phyloP scores from a whole-genome alignment of 805 yeast genomes.

The Wickerhamomyces chaumierensis region DNA sequence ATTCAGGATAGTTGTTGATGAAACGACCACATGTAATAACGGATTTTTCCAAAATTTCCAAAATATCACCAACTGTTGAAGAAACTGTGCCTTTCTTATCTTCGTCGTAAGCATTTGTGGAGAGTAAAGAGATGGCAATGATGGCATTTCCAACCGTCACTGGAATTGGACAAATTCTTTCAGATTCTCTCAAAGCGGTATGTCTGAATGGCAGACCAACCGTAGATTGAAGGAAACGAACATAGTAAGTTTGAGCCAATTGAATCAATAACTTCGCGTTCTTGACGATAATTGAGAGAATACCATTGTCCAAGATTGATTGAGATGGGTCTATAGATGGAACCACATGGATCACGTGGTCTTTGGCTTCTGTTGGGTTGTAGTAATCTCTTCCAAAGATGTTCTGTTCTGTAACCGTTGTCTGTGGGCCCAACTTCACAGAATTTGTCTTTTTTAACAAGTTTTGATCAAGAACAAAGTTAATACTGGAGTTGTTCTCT shows the following conservation, averaged over 20 bases:
- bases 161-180: constrained; percentile 48
- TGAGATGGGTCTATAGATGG: constrained; percentile 4
- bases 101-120: constrained; percentile 51
- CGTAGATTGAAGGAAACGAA: constrained; percentile 14
- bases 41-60: constrained; percentile 49
- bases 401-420: constrained; percentile 9
- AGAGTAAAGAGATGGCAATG: constrained; percentile 44
- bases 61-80: constrained; percentile 43
- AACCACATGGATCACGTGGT: constrained; percentile 7
- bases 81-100: constrained; percentile 46
- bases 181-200: constrained; percentile 34
- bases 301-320: constrained; percentile 11
- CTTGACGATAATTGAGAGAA: constrained; percentile 6
- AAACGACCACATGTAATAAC: constrained; percentile 42
- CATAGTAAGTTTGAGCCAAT: constrained; percentile 8
- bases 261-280: constrained; percentile 4
- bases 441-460: constrained; percentile 2
- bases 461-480: constrained; percentile 7
- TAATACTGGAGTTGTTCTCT: constrained; percentile 32
- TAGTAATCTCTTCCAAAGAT: constrained; percentile 26
- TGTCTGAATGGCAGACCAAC: constrained; percentile 21
- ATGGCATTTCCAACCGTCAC: constrained; percentile 58
- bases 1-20: constrained; percentile 23
- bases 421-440: constrained; percentile 8
- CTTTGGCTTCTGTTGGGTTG: constrained; percentile 5